Evolutionary conservation across 768 basidiomycete genomes (phyloP).

Genomic region (Leccinum uliginosum): DNA sequence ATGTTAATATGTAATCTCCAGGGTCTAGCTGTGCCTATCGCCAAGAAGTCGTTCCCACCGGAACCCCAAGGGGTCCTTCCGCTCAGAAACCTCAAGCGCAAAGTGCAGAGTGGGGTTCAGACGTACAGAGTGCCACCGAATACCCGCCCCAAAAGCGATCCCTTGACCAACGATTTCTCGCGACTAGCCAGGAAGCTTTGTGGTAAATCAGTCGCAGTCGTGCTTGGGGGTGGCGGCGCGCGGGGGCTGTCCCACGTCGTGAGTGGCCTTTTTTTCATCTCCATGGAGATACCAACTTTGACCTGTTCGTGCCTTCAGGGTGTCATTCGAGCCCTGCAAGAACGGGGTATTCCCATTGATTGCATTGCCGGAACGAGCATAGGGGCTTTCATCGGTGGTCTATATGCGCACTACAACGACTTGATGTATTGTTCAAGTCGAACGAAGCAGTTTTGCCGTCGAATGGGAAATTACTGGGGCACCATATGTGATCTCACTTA

Average conservation of each 20-base stretch:
- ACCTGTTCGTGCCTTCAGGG: conserved; percentile 49
- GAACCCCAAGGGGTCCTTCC: conserved; percentile 88
- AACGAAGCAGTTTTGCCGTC: conserved; percentile 84
- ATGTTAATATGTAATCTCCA: conserved; percentile 26
- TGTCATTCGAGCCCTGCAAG: conserved; percentile 87
- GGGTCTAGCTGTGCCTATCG: conserved; percentile 66
- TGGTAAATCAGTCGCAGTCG: conserved; percentile 89
- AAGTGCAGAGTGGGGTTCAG: conserved; percentile 84
- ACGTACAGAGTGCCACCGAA: conserved; percentile 69
- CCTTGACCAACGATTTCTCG: conserved; percentile 87
- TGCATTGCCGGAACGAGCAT: conserved; percentile 94
- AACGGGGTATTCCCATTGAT: conserved; percentile 90
- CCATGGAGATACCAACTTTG: conserved; percentile 8
- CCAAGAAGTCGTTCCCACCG: conserved; percentile 59
- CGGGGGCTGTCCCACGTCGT: conserved; percentile 77
- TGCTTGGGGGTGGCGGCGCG: conserved; percentile 97
- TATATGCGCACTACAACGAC: conserved; percentile 94
- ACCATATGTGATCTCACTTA: conserved; percentile 89
- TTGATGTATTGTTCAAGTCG: conserved; percentile 80
- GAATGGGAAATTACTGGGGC: conserved; percentile 95
- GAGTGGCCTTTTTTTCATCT: conserved; percentile 24
- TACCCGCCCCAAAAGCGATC: conserved; percentile 67
- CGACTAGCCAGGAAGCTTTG: conserved; percentile 87
- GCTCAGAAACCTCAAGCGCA: conserved; percentile 88
- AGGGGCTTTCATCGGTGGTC: conserved; percentile 86